Percentiles rank a stretch among this genome's conserved stretches.
These are phyloP conservation scores for Xenoacremonium recifei DNA, from an alignment of 2,329 filamentous ascomycete species.

Conservation along the genomic window DNA sequence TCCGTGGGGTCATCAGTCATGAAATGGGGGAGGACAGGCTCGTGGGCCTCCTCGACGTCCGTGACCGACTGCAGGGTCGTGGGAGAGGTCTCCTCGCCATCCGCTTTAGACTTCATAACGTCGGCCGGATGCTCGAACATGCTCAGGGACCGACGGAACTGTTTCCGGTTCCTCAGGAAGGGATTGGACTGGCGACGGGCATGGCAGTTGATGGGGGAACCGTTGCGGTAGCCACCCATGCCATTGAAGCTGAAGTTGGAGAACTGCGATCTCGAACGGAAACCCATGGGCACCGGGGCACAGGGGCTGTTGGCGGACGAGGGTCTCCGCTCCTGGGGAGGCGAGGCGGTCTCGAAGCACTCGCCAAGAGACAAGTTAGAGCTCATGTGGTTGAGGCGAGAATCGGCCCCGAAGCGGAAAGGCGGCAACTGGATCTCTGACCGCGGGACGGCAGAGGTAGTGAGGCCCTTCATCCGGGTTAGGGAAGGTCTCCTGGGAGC, in stretches of 20 bases:
- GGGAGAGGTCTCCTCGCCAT: conserved; percentile 51
- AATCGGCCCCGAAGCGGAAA: conserved; percentile 67
- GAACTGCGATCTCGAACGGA: conserved; percentile 66
- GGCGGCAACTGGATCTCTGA: conserved; percentile 66
- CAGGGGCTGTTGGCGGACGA: conserved; percentile 60
- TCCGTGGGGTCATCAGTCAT: conserved; percentile 77
- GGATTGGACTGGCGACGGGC: conserved; percentile 71
- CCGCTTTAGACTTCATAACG: conserved; percentile 73
- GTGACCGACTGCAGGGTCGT: conserved; percentile 67
- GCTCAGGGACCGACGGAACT: conserved; percentile 88
- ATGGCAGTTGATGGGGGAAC: conserved; percentile 71
- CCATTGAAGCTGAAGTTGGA: conserved; percentile 54
- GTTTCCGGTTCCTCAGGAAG: conserved; percentile 75
- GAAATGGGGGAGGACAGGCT: conserved; percentile 80
- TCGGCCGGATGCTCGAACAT: conserved; percentile 96
- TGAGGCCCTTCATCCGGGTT: conserved; percentile 71
- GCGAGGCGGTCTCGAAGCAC: conserved; percentile 73
- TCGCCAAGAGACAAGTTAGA: conserved; percentile 67
- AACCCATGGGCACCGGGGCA: conserved; percentile 53
- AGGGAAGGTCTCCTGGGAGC: conserved; percentile 73
- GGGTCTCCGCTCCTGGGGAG: conserved; percentile 66
- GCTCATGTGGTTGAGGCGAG: conserved; percentile 25
- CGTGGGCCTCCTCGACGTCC: conserved; percentile 76
- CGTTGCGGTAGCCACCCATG: conserved; percentile 58
- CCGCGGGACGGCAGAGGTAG: conserved; percentile 62